These are phyloP conservation scores for Fonsecaea pedrosoi DNA, from an alignment of 2,329 filamentous ascomycete species.

Conservation along the genomic window DNA sequence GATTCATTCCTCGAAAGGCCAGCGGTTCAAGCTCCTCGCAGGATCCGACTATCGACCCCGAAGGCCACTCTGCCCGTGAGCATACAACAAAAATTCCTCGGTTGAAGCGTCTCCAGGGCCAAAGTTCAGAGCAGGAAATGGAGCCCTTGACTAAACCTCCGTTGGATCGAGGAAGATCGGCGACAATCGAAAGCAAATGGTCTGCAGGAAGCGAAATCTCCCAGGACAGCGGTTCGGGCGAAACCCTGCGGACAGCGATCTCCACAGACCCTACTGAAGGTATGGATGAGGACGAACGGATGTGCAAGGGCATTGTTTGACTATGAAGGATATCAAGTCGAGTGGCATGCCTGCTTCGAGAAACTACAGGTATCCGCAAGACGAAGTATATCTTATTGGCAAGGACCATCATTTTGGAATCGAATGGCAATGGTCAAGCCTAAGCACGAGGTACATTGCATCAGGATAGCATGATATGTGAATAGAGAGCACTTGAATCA, in stretches of 20 bases:
- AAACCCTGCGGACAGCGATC: background rate
- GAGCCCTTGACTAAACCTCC: background rate
- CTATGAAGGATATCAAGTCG: background rate
- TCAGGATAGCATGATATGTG: slow-evolving; percentile 5
- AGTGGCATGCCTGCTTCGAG: background rate
- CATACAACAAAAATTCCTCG: background rate
- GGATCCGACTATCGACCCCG: background rate
- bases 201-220: background rate
- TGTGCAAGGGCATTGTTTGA: slow-evolving; percentile 24
- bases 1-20: slow-evolving; percentile 5
- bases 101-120: background rate
- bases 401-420: background rate
- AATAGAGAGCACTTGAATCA: background rate
- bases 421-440: background rate
- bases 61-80: background rate
- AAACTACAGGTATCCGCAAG: slow-evolving; percentile 2
- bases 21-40: background rate
- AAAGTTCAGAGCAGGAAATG: background rate
- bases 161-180: background rate
- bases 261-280: slow-evolving; percentile 14
- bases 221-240: background rate
- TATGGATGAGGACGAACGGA: slow-evolving; percentile 20
- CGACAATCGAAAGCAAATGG: slow-evolving; percentile 8
- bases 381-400: background rate
- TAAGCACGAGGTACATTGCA: background rate